Conservation (phyloP, 2,329 filamentous ascomycete genomes). For the Leptoxyphium fumago region DNA sequence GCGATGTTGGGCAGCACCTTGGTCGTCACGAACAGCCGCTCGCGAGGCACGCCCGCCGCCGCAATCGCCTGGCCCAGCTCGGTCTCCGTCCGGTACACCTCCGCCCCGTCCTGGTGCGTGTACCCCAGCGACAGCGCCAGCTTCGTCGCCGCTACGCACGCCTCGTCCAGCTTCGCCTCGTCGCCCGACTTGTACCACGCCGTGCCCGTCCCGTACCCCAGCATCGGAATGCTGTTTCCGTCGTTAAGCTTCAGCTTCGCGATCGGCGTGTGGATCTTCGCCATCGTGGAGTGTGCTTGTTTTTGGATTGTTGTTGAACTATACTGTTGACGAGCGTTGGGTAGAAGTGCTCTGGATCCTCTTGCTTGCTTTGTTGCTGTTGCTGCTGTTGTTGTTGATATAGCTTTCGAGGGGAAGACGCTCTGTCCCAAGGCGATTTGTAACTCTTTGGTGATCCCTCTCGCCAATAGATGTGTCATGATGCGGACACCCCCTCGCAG, state of each 20-base stretch:
- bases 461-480: no score
- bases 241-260: constrained; percentile 57
- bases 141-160: constrained; percentile 40
- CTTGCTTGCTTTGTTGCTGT: no score
- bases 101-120: constrained; percentile 59
- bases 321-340: not conserved
- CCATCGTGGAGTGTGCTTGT: not conserved
- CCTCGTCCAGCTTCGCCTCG: constrained; percentile 40
- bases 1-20: constrained; percentile 40
- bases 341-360: no score
- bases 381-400: no score
- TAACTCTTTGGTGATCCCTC: no score
- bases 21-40: constrained; percentile 38
- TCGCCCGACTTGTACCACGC: constrained; percentile 44
- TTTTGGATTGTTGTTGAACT: not conserved
- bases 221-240: constrained; percentile 55
- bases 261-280: constrained; percentile 30
- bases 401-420: no score
- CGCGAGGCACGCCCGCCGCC: constrained; percentile 26
- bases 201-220: constrained; percentile 60
- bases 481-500: no score
- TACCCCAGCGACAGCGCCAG: constrained; percentile 56
- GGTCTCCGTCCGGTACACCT: constrained; percentile 41
- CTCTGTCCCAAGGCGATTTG: no score
- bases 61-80: constrained; percentile 35